These are phyloP conservation scores for Geranium brycei DNA, from an alignment of 345 rosid species.

Conservation along the genomic window DNA sequence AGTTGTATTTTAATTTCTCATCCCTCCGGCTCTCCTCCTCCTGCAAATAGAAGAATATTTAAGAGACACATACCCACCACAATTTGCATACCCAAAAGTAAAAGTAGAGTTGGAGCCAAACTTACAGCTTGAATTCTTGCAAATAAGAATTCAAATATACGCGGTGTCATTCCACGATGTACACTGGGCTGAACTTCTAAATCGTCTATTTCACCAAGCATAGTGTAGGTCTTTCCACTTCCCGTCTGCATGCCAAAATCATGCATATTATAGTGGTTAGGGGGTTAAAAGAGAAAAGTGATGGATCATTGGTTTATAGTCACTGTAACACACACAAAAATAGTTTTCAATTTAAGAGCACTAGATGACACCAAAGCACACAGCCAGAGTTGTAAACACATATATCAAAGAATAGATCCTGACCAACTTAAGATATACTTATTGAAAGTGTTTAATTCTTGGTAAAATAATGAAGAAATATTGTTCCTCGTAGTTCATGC, in stretches of 20 bases:
- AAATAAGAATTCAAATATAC: conserved; percentile 92
- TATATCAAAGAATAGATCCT: too few relatives aligned
- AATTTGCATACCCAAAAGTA: background rate
- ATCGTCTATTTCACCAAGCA: conserved; percentile 79
- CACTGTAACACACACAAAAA: background rate
- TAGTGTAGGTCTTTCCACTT: conserved; percentile 95
- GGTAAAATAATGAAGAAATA: too few relatives aligned
- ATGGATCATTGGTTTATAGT: background rate
- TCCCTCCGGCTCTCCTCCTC: conserved; percentile 92
- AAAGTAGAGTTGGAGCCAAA: conserved; percentile 10
- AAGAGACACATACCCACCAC: background rate
- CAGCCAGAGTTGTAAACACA: too few relatives aligned
- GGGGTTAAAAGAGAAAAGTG: background rate
- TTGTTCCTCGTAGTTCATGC: too few relatives aligned
- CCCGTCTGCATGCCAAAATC: conserved; percentile 56
- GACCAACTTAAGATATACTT: too few relatives aligned
- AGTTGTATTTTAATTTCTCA: conserved; percentile 67
- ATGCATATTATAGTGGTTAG: conserved; percentile 1
- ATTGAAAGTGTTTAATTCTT: too few relatives aligned
- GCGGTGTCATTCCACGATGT: conserved; percentile 85
- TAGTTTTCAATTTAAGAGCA: background rate
- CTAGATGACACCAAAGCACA: background rate
- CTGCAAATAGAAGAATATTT: conserved; percentile 26
- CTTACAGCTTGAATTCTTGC: conserved; percentile 90
- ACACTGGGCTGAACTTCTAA: conserved; percentile 71